A percentile compares a stretch with the other conserved stretches of the same genome.
phyloP scores from a whole-genome alignment of 148 eudicot genomes.

The Cornus kousa region DNA sequence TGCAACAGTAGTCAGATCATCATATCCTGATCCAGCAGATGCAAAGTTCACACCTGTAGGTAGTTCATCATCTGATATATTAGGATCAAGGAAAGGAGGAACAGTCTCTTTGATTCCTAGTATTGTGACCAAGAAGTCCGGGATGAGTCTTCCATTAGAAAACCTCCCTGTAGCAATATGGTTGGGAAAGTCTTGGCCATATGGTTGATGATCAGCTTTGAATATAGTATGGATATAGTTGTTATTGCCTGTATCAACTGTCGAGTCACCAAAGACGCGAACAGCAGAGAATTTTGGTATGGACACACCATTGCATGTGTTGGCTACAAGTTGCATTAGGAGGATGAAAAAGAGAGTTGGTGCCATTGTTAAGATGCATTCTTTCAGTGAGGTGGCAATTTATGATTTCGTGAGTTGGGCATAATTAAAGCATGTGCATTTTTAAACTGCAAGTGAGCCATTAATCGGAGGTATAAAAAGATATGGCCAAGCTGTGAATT shows the following conservation, averaged over 20 bases:
- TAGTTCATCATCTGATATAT: slow-evolving; percentile 25
- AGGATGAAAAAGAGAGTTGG: background rate
- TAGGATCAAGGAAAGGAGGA: slow-evolving; percentile 41
- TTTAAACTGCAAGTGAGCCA: background rate
- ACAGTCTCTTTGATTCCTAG: slow-evolving; percentile 40
- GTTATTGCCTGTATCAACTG: slow-evolving; percentile 54
- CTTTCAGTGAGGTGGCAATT: background rate
- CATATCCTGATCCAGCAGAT: slow-evolving; percentile 52
- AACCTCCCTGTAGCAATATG: slow-evolving; percentile 48
- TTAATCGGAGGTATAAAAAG: background rate
- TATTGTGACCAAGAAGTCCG: slow-evolving; percentile 42
- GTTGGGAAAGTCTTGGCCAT: slow-evolving; percentile 43
- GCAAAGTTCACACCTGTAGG: slow-evolving; percentile 48
- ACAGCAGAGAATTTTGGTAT: slow-evolving; percentile 35
- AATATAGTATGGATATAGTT: slow-evolving; percentile 28
- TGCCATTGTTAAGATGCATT: background rate
- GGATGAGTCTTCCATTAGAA: slow-evolving; percentile 45
- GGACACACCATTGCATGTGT: background rate
- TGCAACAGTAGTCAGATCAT: slow-evolving; percentile 22
- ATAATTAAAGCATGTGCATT: no score
- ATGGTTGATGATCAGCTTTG: slow-evolving; percentile 48
- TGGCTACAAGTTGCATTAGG: background rate
- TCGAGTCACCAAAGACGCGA: slow-evolving; percentile 57
- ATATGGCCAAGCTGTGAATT: no score
- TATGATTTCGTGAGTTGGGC: no score